A percentile compares a stretch with the other conserved stretches of the same genome.
These are phyloP conservation scores for Erysiphe neolycopersici DNA, from an alignment of 2,329 filamentous ascomycete species.

Conservation along the genomic window DNA sequence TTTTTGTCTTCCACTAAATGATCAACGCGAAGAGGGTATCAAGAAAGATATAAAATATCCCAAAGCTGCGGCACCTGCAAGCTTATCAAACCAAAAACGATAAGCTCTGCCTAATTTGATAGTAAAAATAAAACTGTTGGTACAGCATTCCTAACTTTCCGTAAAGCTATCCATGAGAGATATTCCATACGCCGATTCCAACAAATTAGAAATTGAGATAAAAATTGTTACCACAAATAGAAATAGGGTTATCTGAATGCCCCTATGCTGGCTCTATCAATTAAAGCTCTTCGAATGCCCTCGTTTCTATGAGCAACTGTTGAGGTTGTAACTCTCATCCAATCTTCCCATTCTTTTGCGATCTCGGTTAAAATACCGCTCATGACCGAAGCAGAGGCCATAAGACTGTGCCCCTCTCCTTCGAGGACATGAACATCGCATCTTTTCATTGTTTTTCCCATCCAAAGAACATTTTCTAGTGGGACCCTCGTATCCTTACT, in stretches of 20 bases:
- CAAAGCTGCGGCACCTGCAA: no score
- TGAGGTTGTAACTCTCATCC: constrained; percentile 33
- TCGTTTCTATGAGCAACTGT: constrained; percentile 7
- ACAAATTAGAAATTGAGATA: no score
- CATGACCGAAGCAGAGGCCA: constrained; percentile 89
- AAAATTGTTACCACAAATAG: no score
- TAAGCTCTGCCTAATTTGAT: no score
- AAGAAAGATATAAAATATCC: no score
- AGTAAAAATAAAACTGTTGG: no score
- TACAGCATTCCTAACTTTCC: no score
- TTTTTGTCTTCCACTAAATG: no score
- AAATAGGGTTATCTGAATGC: constrained; percentile 3
- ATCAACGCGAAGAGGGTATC: no score
- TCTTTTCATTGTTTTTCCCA: constrained; percentile 75
- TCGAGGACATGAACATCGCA: constrained; percentile 81
- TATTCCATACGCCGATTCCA: no score
- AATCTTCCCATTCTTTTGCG: constrained; percentile 77
- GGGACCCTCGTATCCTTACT: constrained; percentile 75
- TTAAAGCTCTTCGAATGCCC: constrained; percentile 7
- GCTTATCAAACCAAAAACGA: no score
- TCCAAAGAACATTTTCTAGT: constrained; percentile 83
- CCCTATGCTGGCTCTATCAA: constrained; percentile 12
- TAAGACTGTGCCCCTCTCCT: constrained; percentile 79
- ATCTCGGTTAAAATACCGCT: constrained; percentile 85
- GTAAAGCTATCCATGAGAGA: no score